Conservation (phyloP, 2,329 filamentous ascomycete genomes). For the Geoglossum cookeanum region DNA sequence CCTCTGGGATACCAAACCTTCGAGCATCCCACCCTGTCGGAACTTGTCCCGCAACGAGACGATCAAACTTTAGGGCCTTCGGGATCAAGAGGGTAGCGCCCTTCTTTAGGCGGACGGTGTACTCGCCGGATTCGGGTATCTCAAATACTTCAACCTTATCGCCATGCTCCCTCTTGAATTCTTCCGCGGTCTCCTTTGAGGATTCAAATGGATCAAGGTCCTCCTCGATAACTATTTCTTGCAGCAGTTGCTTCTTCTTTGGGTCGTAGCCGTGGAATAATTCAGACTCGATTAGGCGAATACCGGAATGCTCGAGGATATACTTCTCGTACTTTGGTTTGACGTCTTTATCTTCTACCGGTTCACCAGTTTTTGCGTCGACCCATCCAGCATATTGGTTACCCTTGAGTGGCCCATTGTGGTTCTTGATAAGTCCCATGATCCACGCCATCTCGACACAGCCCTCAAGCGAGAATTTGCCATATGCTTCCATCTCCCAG, state of each 20-base stretch:
- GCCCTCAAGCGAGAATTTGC: slow-evolving; percentile 91
- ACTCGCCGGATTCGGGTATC: slow-evolving; percentile 83
- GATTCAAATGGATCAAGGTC: slow-evolving; percentile 94
- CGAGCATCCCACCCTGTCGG: slow-evolving; percentile 95
- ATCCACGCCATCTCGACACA: slow-evolving; percentile 99
- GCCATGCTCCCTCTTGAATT: slow-evolving; percentile 92
- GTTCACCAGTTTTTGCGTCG: slow-evolving; percentile 81
- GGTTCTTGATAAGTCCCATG: slow-evolving; percentile 98
- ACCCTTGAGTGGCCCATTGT: slow-evolving; percentile 90
- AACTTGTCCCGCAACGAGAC: slow-evolving; percentile 90
- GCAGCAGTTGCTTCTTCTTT: slow-evolving; percentile 94
- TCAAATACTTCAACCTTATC: slow-evolving; percentile 97
- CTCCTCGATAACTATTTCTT: slow-evolving; percentile 94
- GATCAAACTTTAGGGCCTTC: slow-evolving; percentile 92
- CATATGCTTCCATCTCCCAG: slow-evolving; percentile 98
- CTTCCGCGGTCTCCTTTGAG: slow-evolving; percentile 90
- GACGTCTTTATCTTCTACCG: slow-evolving; percentile 94
- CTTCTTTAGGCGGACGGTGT: slow-evolving; percentile 86
- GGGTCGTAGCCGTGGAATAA: slow-evolving; percentile 94
- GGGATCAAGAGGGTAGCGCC: slow-evolving; percentile 87
- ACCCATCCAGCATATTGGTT: slow-evolving; percentile 95
- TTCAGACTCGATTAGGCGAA: slow-evolving; percentile 93
- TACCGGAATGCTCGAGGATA: slow-evolving; percentile 91
- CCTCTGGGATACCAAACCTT: slow-evolving; percentile 87
- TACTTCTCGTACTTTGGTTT: slow-evolving; percentile 95